Conservation (phyloP, 1,284 basidiomycete species). For the Neonothopanus nambi region DNA sequence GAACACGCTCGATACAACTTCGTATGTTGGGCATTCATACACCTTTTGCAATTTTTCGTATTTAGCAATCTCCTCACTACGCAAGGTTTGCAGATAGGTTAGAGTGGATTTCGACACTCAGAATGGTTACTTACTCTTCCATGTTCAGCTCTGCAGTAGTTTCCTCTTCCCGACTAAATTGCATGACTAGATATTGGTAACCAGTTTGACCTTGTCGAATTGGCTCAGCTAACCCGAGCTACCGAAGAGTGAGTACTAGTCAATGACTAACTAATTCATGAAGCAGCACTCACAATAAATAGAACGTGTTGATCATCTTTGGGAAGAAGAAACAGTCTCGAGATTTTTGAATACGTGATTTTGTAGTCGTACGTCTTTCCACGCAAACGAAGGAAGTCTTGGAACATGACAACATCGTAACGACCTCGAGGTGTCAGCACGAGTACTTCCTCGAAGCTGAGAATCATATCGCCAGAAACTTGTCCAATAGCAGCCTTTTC, state of each 20-base stretch:
- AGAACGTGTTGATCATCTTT: slow-evolving; percentile 97
- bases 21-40: slow-evolving; percentile 92
- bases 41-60: slow-evolving; percentile 88
- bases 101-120: too few species aligned
- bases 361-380: slow-evolving; percentile 99
- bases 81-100: neutral
- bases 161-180: slow-evolving; percentile 96
- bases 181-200: slow-evolving; percentile 98
- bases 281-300: slow-evolving; percentile 73
- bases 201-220: slow-evolving; percentile 98
- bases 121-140: slow-evolving; percentile 67
- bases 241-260: slow-evolving; percentile 11
- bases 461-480: slow-evolving; percentile 88
- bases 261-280: neutral
- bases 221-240: slow-evolving; percentile 89
- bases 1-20: slow-evolving; percentile 95
- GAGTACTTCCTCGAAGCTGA: slow-evolving; percentile 97
- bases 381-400: slow-evolving; percentile 88
- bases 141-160: slow-evolving; percentile 96
- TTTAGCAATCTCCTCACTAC: slow-evolving; percentile 69
- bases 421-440: slow-evolving; percentile 95
- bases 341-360: slow-evolving; percentile 90
- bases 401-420: slow-evolving; percentile 98
- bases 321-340: slow-evolving; percentile 90
- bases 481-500: slow-evolving; percentile 96